Evolutionary conservation across 2,329 filamentous ascomycete species (phyloP), one percentile per base, ranked within the genome.

Genomic region (Lojkania enalia): DNA sequence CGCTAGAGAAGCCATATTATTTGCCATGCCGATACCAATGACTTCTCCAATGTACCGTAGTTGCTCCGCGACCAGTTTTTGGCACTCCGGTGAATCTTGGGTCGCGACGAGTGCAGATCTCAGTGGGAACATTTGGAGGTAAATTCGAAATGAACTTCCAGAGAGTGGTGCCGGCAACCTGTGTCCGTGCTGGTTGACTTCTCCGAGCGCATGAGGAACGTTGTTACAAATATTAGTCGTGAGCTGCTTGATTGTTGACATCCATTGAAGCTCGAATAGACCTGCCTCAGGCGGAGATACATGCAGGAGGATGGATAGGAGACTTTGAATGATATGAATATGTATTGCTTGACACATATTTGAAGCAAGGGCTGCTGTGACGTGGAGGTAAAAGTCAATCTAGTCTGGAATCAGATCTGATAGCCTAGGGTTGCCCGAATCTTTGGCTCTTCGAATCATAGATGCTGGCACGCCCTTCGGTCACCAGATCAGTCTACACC

Each of bases 1-100:
- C n/a, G 27, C 25, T 12, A 21, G 35, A 11, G 27, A 20, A 5
- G 35, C 35, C 12, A 44, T 29, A 12, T 37, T 14, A 2, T 13
- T 19, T 4, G 46, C 46, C 25, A 44, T 49, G 6, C 46, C 46
- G n/a, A 49, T 41, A 9, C 46, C 46, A 21, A 37, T 13, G 7
- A 33, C 20, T 1, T 45, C 37, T n/a, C 18, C 23, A 12, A 49
- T 44, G 15, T 45, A 20, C 20, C n/a, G 23, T 11, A 49, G 33
- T 16, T 19, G 15, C 25, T 32, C 21, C 14, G 6, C 13, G 14
- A 33, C 5, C 23, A 20, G 14, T 11, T 21, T 23, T 14, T 39
- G 39, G 14, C 19, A 14, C 18, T 25, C 19, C n/a, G 16, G 16
- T 5, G 23, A 30, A 2, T 31, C 42, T 19, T 45, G 36, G 13